A percentile compares a stretch with the other conserved stretches of the same genome.
Evolutionary conservation across 2,329 filamentous ascomycete species (phyloP).

Genomic region (Ophiocordyceps unilateralis): DNA sequence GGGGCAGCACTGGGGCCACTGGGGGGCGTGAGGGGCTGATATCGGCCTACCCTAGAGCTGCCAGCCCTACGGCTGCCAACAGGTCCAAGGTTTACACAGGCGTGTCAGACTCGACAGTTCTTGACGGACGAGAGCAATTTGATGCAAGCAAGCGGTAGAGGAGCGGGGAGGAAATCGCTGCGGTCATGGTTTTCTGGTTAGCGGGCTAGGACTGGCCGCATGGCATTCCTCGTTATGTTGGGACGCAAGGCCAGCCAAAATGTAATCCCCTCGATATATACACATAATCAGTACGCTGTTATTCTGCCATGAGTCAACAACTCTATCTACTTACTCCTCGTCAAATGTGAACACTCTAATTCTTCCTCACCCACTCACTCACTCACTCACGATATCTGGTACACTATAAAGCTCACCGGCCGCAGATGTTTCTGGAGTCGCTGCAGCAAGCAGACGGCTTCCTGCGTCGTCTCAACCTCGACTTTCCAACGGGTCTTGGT

Average conservation of each 20-base stretch:
- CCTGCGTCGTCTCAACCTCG: constrained; percentile 17
- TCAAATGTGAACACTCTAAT: too few species aligned
- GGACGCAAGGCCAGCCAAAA: too few species aligned
- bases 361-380: too few species aligned
- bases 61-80: background rate
- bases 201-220: too few species aligned
- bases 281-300: too few species aligned
- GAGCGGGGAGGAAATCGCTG: too few species aligned
- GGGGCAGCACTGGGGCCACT: too few species aligned
- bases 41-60: background rate
- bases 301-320: too few species aligned
- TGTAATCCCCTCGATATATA: too few species aligned
- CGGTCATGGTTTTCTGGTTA: too few species aligned
- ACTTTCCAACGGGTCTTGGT: constrained; percentile 33
- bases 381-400: constrained; percentile 11
- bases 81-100: background rate
- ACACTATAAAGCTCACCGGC: constrained; percentile 17
- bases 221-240: too few species aligned
- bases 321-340: too few species aligned
- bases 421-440: constrained; percentile 10
- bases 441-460: constrained; percentile 7
- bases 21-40: background rate
- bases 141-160: background rate
- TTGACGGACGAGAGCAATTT: background rate
- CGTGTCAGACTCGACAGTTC: background rate